Percentiles rank a stretch among this genome's conserved stretches.
These are phyloP conservation scores for Aaosphaeria arxii DNA, from an alignment of 2,329 filamentous ascomycete species.

Conservation along the genomic window DNA sequence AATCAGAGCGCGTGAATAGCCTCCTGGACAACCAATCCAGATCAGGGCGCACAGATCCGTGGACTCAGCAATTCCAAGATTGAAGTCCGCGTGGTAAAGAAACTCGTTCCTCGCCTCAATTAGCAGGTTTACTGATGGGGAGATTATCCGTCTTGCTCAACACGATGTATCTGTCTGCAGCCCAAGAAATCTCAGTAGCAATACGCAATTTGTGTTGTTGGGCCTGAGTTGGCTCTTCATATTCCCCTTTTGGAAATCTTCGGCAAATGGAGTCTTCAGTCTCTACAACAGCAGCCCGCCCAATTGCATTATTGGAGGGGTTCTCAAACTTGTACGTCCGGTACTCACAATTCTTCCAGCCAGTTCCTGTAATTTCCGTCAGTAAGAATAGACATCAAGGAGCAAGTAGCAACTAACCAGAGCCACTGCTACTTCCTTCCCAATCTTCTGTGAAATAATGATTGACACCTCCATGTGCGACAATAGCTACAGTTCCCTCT, in stretches of 20 bases:
- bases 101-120: too few species aligned
- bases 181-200: constrained; percentile 8
- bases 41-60: too few species aligned
- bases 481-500: constrained; percentile 3
- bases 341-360: constrained; percentile 16
- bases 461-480: constrained; percentile 5
- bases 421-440: constrained; percentile 1
- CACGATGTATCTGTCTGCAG: constrained; percentile 9
- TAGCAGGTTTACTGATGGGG: not conserved
- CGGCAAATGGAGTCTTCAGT: constrained; percentile 2
- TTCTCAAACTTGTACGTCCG: constrained; percentile 12
- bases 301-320: constrained; percentile 1
- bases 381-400: too few species aligned
- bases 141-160: not conserved
- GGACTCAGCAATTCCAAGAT: too few species aligned
- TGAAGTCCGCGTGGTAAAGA: too few species aligned
- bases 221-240: not conserved
- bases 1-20: too few species aligned
- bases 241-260: not conserved
- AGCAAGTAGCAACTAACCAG: constrained; percentile 11
- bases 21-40: too few species aligned
- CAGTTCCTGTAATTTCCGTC: constrained; percentile 10
- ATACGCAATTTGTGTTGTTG: constrained; percentile 7
- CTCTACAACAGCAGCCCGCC: constrained; percentile 10
- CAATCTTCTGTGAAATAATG: constrained; percentile 7